Base-by-base conservation (phyloP, 2,329 filamentous ascomycete species). In the Fusarium udum region DNA sequence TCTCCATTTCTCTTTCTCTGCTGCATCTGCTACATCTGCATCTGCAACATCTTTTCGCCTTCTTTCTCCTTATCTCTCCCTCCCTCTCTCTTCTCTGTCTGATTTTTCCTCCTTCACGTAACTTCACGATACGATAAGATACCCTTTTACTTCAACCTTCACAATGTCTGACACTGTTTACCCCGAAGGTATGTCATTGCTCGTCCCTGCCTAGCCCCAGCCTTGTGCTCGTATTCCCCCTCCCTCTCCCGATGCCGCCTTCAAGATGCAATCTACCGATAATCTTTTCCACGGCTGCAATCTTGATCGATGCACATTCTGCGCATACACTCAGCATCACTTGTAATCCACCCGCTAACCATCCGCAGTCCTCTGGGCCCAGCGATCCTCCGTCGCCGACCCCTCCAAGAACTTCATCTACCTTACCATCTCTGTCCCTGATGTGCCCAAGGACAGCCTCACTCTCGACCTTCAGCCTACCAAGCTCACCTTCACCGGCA, bases 341-440 rank as follows among this genome's bases (percentile, higher is more conserved):
- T 16, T 22, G 24, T 18, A 48, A 20, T 15, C 20, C 46, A 51
- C 13, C 22, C 20, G 34, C 75, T 76, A 58, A 75, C 62, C 22
- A 24, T 53, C 49, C 26, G 67, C 80, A 98, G 96, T 99, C 79
- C 93, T 95, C 84, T 99, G 96, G 96, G 95, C 96, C 76, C 96
- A 99, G 88, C 95, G 96, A 88, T 98, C 95, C 52, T 96, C 92
- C 80, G 87, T 84, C 78, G 87, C 87, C 77, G 95, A 98, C 62
- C 83, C 93, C 64, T 89, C 92, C 83, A 97, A 95, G 88, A 99
- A 99, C 89, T 93, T 94, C 86, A 87, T 99, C 88, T 97, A 95
- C 87, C 89, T 99, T 77, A 97, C 94, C 81, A 94, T 99, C 85
- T 90, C 90, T 79, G 95, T 95, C 57, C 90, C 95, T 78, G 96